Percentiles rank a stretch among this genome's conserved stretches.
Evolutionary conservation across 768 basidiomycete genomes (phyloP).

Genomic region (Pleurotus salmoneostramineus): DNA sequence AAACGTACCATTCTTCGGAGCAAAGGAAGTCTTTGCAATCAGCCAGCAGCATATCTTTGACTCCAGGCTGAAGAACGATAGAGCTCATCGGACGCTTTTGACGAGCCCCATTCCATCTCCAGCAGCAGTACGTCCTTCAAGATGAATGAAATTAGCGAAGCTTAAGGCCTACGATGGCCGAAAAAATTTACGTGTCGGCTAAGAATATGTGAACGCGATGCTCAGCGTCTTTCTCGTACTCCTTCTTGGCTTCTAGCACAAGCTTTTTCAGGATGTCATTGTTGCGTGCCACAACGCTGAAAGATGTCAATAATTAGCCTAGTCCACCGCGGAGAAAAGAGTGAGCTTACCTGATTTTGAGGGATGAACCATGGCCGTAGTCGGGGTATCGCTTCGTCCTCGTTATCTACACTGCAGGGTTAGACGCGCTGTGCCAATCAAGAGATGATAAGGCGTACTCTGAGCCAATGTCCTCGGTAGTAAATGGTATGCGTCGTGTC

Average conservation of each 20-base stretch:
- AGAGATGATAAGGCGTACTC: slow-evolving; percentile 40
- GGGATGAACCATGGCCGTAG: slow-evolving; percentile 65
- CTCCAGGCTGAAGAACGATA: slow-evolving; percentile 86
- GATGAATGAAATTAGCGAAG: slow-evolving; percentile 9
- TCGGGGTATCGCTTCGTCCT: slow-evolving; percentile 75
- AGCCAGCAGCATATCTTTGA: slow-evolving; percentile 85
- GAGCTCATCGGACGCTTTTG: slow-evolving; percentile 91
- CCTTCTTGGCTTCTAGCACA: slow-evolving; percentile 81
- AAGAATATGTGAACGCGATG: slow-evolving; percentile 88
- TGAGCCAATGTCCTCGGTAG: slow-evolving; percentile 86
- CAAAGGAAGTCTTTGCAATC: slow-evolving; percentile 84
- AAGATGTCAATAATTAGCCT: neutral
- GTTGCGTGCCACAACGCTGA: slow-evolving; percentile 81
- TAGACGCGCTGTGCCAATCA: slow-evolving; percentile 14
- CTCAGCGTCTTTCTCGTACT: slow-evolving; percentile 88
- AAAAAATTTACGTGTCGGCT: slow-evolving; percentile 73
- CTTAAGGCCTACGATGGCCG: slow-evolving; percentile 9
- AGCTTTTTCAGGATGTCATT: slow-evolving; percentile 86
- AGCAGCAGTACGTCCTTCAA: slow-evolving; percentile 63
- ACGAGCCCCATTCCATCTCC: slow-evolving; percentile 87
- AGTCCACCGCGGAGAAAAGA: slow-evolving; percentile 14
- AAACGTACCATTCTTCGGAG: slow-evolving; percentile 78
- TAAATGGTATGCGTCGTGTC: slow-evolving; percentile 89
- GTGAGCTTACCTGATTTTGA: slow-evolving; percentile 69
- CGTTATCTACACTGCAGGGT: slow-evolving; percentile 53